These are phyloP conservation scores for Cephaloascus fragrans DNA, from an alignment of 805 yeast genomes.

Conservation along the genomic window DNA sequence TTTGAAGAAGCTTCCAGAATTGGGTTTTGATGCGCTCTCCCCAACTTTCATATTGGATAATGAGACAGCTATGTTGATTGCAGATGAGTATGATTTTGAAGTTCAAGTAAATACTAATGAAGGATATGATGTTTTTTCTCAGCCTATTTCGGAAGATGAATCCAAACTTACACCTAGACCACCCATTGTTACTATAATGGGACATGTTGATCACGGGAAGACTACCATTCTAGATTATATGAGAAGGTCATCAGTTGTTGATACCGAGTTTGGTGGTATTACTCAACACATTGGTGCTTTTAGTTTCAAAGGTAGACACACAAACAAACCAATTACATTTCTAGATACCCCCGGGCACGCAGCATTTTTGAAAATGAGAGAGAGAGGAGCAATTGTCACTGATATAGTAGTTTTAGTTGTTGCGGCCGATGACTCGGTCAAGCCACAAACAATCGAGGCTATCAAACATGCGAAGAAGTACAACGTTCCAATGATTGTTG, in stretches of 20 bases:
- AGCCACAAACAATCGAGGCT: constrained; percentile 96
- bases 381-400: constrained; percentile 90
- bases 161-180: constrained; percentile 56
- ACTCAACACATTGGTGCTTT: constrained; percentile 98
- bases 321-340: constrained; percentile 74
- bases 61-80: constrained; percentile 78
- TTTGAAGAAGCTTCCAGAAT: constrained; percentile 41
- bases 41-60: constrained; percentile 75
- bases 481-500: constrained; percentile 79
- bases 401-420: constrained; percentile 89
- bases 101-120: constrained; percentile 43
- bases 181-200: constrained; percentile 96
- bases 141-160: constrained; percentile 39
- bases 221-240: constrained; percentile 86
- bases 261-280: constrained; percentile 88
- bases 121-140: constrained; percentile 52
- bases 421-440: constrained; percentile 95
- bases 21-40: constrained; percentile 68
- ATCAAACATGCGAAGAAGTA: constrained; percentile 83
- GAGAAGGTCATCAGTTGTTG: constrained; percentile 76
- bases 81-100: constrained; percentile 80
- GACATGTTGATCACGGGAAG: constrained; percentile 98
- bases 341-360: constrained; percentile 98
- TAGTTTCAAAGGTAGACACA: constrained; percentile 67
- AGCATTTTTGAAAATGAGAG: constrained; percentile 92